Evolutionary conservation across 192 early-diverging fungal genomes (phyloP).

Genomic region (Fimicolochytrium jonesii): DNA sequence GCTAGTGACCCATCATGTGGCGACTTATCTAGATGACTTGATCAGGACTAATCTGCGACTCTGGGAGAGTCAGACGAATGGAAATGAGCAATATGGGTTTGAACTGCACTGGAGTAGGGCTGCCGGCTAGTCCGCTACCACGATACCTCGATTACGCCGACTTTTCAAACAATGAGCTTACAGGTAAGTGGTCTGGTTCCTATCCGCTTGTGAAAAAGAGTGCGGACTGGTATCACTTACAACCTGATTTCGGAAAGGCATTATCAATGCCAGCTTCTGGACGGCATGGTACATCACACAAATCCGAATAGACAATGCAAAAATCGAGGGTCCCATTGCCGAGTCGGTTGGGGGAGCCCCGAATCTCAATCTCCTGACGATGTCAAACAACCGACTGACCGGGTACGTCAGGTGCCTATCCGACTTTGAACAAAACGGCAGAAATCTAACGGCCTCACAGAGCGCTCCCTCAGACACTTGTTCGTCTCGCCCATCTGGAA

Average conservation of each 20-base stretch:
- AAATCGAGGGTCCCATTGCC: background rate
- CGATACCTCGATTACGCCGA: constrained; percentile 4
- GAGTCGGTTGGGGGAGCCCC: background rate
- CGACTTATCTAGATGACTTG: too few species aligned
- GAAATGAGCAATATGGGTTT: constrained; percentile 9
- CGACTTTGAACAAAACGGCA: too few species aligned
- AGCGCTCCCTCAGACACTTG: background rate
- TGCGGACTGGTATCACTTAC: too few species aligned
- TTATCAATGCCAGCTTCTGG: background rate
- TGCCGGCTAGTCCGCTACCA: background rate
- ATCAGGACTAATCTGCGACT: constrained; percentile 9
- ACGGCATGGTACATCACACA: constrained; percentile 1
- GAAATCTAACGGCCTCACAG: too few species aligned
- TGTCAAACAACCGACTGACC: constrained; percentile 8
- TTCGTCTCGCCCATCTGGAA: constrained; percentile 2
- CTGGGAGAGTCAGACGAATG: constrained; percentile 1
- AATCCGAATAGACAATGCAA: constrained; percentile 4
- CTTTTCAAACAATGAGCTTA: background rate
- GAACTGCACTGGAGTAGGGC: constrained; percentile 18
- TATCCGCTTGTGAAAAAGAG: too few species aligned
- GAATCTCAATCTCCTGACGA: constrained; percentile 2
- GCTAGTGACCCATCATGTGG: too few species aligned
- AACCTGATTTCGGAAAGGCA: too few species aligned
- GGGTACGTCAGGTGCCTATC: too few species aligned
- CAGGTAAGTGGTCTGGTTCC: too few species aligned